Conservation (phyloP, 805 yeast species). For the Clavispora fructus region DNA sequence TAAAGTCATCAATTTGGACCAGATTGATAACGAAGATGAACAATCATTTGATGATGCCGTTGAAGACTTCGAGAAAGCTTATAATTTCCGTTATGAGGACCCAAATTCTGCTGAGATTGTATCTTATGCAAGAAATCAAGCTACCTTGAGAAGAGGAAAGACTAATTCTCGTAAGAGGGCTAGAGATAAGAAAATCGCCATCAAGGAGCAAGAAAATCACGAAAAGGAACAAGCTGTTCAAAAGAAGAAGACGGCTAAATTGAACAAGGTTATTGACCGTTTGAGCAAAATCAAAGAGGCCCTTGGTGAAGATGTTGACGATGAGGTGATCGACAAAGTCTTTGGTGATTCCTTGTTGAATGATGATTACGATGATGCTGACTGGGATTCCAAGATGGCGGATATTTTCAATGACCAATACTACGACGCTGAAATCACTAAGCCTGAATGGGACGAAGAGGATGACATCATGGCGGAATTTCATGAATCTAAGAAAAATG, state of each 20-base stretch:
- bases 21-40: constrained; percentile 54
- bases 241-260: constrained; percentile 69
- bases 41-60: constrained; percentile 90
- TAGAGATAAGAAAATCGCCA: constrained; percentile 65
- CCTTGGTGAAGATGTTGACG: constrained; percentile 59
- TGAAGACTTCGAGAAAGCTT: constrained; percentile 85
- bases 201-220: constrained; percentile 44
- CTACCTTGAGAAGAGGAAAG: constrained; percentile 79
- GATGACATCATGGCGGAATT: constrained; percentile 38
- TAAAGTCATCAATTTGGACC: constrained; percentile 48
- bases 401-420: constrained; percentile 82
- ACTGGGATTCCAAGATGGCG: constrained; percentile 86
- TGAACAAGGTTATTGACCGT: constrained; percentile 72
- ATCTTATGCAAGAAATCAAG: constrained; percentile 91
- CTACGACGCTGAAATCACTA: constrained; percentile 47
- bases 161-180: constrained; percentile 72
- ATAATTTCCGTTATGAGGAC: constrained; percentile 92
- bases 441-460: constrained; percentile 61
- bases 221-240: constrained; percentile 57
- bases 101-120: constrained; percentile 86
- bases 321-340: constrained; percentile 54
- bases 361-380: constrained; percentile 83
- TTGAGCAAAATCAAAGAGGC: constrained; percentile 59
- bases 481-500: constrained; percentile 12
- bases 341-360: constrained; percentile 74